Evolutionary conservation across 2,329 filamentous ascomycete genomes (phyloP).

Genomic region (Gnomoniopsis smithogilvyi): DNA sequence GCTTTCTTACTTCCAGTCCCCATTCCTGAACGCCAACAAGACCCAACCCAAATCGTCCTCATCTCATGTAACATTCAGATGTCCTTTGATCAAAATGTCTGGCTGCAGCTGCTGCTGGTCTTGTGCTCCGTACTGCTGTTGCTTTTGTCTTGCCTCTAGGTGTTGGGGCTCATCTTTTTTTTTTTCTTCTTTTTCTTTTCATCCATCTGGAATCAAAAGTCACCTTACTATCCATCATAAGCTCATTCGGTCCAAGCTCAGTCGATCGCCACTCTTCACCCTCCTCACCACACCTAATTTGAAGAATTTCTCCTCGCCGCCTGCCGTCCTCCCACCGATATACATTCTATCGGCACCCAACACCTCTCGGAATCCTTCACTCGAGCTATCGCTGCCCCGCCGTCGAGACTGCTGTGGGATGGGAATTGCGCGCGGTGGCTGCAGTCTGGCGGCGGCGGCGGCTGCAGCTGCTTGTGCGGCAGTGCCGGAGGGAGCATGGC

Average conservation of each 20-base stretch:
- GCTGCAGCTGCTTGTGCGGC: slow-evolving; percentile 28
- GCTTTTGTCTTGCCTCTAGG: not conserved
- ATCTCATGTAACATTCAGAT: too few relatives aligned
- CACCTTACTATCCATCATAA: slow-evolving; percentile 45
- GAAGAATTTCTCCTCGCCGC: slow-evolving; percentile 78
- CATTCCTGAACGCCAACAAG: not conserved
- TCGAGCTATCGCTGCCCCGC: slow-evolving; percentile 71
- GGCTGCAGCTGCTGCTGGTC: too few relatives aligned
- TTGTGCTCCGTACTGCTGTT: not conserved
- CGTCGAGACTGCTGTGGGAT: slow-evolving; percentile 41
- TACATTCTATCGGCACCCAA: slow-evolving; percentile 76
- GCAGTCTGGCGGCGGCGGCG: slow-evolving; percentile 10
- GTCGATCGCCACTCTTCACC: slow-evolving; percentile 68
- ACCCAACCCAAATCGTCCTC: not conserved
- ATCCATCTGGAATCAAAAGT: not conserved
- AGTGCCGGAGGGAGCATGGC: slow-evolving; percentile 17
- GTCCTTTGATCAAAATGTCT: too few relatives aligned
- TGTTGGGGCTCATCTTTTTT: not conserved
- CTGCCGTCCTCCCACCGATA: slow-evolving; percentile 71
- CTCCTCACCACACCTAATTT: slow-evolving; percentile 73
- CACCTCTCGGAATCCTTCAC: slow-evolving; percentile 72
- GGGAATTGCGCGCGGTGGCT: slow-evolving; percentile 31
- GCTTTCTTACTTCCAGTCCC: not conserved
- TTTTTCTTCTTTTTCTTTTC: not conserved
- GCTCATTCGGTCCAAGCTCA: slow-evolving; percentile 73